phyloP scores from a whole-genome alignment of 2,329 filamentous ascomycete genomes.

The Fusarium sp. region DNA sequence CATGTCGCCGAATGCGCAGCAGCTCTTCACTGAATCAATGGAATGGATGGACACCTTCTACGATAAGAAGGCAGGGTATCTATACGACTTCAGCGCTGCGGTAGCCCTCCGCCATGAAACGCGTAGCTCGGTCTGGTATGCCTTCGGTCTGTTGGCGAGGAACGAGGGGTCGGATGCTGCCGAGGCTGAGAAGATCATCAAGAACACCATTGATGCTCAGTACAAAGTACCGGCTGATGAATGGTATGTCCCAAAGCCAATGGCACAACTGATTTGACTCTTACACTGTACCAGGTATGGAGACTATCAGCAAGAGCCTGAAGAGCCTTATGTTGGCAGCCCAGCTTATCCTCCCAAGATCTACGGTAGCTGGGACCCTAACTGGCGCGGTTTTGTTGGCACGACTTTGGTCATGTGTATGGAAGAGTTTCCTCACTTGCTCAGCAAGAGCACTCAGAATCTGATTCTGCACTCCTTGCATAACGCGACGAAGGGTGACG shows the following conservation, averaged over 20 bases:
- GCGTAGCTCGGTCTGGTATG: conserved; percentile 67
- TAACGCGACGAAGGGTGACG: conserved; percentile 66
- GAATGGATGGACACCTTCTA: conserved; percentile 64
- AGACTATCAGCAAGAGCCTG: conserved; percentile 63
- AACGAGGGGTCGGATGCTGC: conserved; percentile 59
- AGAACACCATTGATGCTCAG: conserved; percentile 62
- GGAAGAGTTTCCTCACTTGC: conserved; percentile 64
- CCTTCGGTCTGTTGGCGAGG: conserved; percentile 64
- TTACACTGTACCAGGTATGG: conserved; percentile 18
- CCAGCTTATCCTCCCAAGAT: conserved; percentile 59
- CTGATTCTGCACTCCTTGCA: conserved; percentile 63
- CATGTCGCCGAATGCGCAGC: conserved; percentile 5
- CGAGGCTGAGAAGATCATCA: conserved; percentile 63
- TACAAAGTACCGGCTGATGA: conserved; percentile 61
- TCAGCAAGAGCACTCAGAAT: conserved; percentile 47
- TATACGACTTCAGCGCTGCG: conserved; percentile 58
- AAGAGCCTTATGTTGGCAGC: conserved; percentile 66
- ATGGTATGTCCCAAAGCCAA: conserved; percentile 54
- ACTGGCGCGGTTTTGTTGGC: conserved; percentile 71
- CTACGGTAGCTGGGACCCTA: conserved; percentile 69
- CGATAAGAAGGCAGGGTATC: conserved; percentile 60
- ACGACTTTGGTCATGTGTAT: conserved; percentile 66
- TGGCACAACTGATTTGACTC: accelerated
- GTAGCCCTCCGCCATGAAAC: conserved; percentile 64
- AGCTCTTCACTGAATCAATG: conserved; percentile 51